Conservation (phyloP, 495 filamentous ascomycete genomes). For the Lophium mytilinum region DNA sequence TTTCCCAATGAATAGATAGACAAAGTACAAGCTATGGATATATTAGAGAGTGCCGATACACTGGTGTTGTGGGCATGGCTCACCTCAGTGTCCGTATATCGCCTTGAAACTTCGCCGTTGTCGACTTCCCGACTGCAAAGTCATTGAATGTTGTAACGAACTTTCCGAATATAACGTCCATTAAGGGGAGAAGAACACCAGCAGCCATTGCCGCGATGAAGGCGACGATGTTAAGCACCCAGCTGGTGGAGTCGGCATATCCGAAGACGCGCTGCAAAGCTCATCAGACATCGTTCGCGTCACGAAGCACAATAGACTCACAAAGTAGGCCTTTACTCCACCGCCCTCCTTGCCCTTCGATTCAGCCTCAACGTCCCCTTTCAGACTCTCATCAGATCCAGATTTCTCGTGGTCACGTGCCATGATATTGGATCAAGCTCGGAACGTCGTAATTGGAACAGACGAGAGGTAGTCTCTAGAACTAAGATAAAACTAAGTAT, state of each 20-base stretch:
- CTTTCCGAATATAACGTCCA: constrained; percentile 29
- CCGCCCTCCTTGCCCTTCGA: constrained; percentile 3
- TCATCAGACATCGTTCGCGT: not conserved
- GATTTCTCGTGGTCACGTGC: no score
- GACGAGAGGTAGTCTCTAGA: no score
- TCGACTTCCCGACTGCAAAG: constrained; percentile 23
- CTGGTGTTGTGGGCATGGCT: not conserved
- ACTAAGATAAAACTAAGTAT: no score
- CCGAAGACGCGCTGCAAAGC: constrained; percentile 17
- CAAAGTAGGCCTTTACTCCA: constrained; percentile 20
- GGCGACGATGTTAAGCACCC: constrained; percentile 17
- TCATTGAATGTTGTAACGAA: constrained; percentile 35
- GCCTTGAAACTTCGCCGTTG: constrained; percentile 22
- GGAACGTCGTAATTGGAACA: no score
- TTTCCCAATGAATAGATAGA: constrained; percentile 37
- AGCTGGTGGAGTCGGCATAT: constrained; percentile 18
- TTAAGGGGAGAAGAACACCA: constrained; percentile 30
- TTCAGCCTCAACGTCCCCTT: no score
- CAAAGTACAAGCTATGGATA: constrained; percentile 28
- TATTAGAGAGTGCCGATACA: not conserved
- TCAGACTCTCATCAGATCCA: no score
- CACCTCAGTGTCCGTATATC: constrained; percentile 24
- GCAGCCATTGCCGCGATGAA: constrained; percentile 27
- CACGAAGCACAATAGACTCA: not conserved
- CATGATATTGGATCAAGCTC: no score